Base-by-base conservation (phyloP, 306 rosid species). In the Lablab purpureus region DNA sequence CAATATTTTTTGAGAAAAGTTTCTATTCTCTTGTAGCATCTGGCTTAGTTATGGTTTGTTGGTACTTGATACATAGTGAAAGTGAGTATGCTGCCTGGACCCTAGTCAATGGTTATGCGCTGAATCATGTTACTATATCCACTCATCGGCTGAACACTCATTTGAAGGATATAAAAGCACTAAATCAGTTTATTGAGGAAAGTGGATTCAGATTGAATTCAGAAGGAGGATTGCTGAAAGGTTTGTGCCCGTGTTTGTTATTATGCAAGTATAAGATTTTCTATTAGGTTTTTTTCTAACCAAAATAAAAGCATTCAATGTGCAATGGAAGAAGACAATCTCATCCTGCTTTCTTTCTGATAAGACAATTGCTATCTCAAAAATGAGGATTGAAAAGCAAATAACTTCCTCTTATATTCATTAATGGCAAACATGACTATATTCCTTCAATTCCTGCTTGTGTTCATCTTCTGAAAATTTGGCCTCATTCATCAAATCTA, bases 41-140 rank as follows among this genome's bases (percentile, higher is more conserved):
- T 32, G 49, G 58, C 25, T 47, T 21, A 67, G 68, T 80, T 67
- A 17, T 45, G 50, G 14, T 70, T 73, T 80, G 30, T 79, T 77
- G 72, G 62, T 79, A 14, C 7, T 78, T 76, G 63, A 69, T 82
- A 3, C 36, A 7, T 37, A 95, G 99, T 76, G 99, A 95, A 74
- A 95, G 99, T 67, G 99, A 95, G 81, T 95, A 95, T 88, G 98
- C 99, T 64, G 99, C 99, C 18, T 95, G 98, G 99, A 92, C 97
- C 54, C 87, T 95, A 58, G 98, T 91, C 81, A 95, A 95, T 76
- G 99, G 99, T 13, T 84, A 90, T 83, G 99, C 98, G 14, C 59
- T 95, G 72, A 95, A 92, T 87, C 99, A 95, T 84, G 92, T 88
- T 41, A 95, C 99, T 3, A 91, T 95, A 74, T 95, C 98, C 23